Percentiles rank a stretch among this genome's conserved stretches.
These are phyloP conservation scores for Carex cristatella DNA, from an alignment of 176 grass and related monocot genomes.

Conservation along the genomic window DNA sequence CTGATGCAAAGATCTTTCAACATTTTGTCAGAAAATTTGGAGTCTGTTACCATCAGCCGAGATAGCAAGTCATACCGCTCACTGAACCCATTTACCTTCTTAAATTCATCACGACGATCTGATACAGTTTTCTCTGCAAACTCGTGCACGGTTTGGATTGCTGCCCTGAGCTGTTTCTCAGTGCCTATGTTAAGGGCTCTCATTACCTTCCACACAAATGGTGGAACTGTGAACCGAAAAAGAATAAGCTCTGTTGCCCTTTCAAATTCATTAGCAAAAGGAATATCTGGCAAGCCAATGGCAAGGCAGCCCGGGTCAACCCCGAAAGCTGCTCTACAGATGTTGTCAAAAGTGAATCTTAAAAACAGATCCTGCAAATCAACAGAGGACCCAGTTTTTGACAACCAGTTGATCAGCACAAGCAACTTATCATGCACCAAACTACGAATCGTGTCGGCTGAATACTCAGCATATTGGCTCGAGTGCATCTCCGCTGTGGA, in stretches of 20 bases:
- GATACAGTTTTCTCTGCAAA: constrained; percentile 54
- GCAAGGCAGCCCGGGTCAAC: constrained; percentile 66
- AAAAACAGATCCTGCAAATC: constrained; percentile 87
- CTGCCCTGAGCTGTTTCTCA: constrained; percentile 48
- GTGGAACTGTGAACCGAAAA: constrained; percentile 58
- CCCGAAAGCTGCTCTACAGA: constrained; percentile 67
- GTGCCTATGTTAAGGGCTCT: constrained; percentile 33
- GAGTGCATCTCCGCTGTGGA: constrained; percentile 81
- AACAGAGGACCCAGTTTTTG: neutral
- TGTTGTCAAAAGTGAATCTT: constrained; percentile 87
- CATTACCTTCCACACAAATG: constrained; percentile 81
- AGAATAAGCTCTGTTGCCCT: constrained; percentile 62
- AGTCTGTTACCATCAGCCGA: constrained; percentile 29
- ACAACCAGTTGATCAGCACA: constrained; percentile 31
- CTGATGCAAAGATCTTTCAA: constrained; percentile 91
- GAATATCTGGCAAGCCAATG: constrained; percentile 55
- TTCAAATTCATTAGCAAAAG: constrained; percentile 84
- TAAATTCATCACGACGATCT: constrained; percentile 44
- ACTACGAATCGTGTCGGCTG: constrained; percentile 28
- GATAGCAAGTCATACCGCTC: constrained; percentile 62
- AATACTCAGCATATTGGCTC: constrained; percentile 48
- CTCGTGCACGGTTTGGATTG: constrained; percentile 40
- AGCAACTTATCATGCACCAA: constrained; percentile 41
- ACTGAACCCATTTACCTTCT: constrained; percentile 27
- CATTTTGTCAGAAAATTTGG: constrained; percentile 58